Evolutionary conservation across 768 basidiomycete species (phyloP), one percentile per base, ranked within the genome.

Genomic region (Holtermanniella nyarrowii): DNA sequence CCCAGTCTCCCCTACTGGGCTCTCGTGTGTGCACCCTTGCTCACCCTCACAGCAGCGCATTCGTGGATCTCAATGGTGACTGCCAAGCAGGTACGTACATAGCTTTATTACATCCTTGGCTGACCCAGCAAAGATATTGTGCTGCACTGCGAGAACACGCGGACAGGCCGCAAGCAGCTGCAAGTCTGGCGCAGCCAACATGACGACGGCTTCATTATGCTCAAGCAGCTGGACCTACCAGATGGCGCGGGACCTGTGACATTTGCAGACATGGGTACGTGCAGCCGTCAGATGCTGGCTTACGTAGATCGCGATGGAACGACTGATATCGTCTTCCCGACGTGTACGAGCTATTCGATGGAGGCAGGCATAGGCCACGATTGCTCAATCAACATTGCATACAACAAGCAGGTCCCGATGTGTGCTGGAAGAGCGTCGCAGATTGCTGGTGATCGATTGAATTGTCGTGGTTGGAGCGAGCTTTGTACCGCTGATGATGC

Each of bases 161-260:
- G 58, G 53, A 56, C 31, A 76, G 76, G n/a, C 68, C 69, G 22
- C 78, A 78, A 66, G 13, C 80, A 77, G 1, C 93, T 83, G 71
- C 90, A 97, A 68, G 84, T 97, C 44, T 99, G 93, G 91, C 72
- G 85, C 16, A 96, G 95, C 67, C 76, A 83, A 62, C 89, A 91
- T 64, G 76, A 77, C 20, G 72, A 78, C 18, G 86, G 86, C 0
- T 96, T 86, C 71, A 73, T 74, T 2, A 76, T 91, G 2, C 80
- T 82, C 0, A 80, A 81, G 52, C 72, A 79, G 48, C 84, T 83
- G 5, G 59, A 74, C 12, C 76, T 97, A 16, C 95, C 95, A 1
- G 57, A 76, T 24, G 89, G 86, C 0, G 77, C 81, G 3, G 88
- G 87, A 57, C 74, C 82, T 0, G 79, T 97, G 23, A 79, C 84